These are phyloP conservation scores for Suhomyces sp. DNA, from an alignment of 805 yeast genomes.

Conservation along the genomic window DNA sequence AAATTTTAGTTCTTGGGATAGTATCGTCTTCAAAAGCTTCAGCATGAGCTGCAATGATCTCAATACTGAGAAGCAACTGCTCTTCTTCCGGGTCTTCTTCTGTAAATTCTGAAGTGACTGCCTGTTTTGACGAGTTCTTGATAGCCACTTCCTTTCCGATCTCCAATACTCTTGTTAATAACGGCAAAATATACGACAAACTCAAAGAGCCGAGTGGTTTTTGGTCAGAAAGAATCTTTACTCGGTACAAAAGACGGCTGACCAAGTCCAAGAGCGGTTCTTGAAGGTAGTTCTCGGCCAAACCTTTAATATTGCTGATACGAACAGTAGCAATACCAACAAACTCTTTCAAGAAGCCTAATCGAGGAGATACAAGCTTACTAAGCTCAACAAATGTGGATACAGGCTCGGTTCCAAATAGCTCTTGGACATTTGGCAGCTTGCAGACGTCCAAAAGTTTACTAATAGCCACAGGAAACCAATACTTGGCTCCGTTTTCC, in stretches of 20 bases:
- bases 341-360: conserved; percentile 48
- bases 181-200: conserved; percentile 71
- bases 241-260: conserved; percentile 68
- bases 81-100: conserved; percentile 91
- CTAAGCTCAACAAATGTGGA: conserved; percentile 57
- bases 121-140: conserved; percentile 49
- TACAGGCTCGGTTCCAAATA: conserved; percentile 45
- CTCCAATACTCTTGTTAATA: conserved; percentile 64
- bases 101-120: conserved; percentile 61
- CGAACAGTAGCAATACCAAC: conserved; percentile 73
- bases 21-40: conserved; percentile 63
- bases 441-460: conserved; percentile 46
- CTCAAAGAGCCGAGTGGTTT: conserved; percentile 65
- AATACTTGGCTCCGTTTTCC: conserved; percentile 60
- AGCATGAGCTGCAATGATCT: conserved; percentile 66
- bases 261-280: conserved; percentile 55
- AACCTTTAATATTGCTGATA: conserved; percentile 43
- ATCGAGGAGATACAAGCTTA: conserved; percentile 47
- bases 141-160: conserved; percentile 59
- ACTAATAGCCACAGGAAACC: conserved; percentile 71
- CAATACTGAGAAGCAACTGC: conserved; percentile 72
- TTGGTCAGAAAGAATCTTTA: conserved; percentile 73
- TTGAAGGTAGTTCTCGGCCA: conserved; percentile 45
- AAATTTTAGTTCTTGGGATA: conserved; percentile 66
- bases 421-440: conserved; percentile 23